These are phyloP conservation scores for Carex myosuroides DNA, from an alignment of 176 grass and related monocot genomes.

Conservation along the genomic window DNA sequence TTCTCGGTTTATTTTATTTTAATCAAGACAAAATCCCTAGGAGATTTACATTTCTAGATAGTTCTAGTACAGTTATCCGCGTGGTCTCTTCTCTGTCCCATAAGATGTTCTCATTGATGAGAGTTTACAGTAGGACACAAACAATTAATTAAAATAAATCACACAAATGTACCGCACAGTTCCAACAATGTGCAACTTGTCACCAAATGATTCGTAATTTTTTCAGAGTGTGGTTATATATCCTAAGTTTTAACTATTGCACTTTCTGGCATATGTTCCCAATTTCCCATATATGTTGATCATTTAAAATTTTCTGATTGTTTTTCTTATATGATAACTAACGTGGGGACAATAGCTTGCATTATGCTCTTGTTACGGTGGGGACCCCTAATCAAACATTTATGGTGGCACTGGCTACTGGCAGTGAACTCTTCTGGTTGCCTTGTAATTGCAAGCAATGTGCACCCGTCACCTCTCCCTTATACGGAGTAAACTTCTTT, in stretches of 20 bases:
- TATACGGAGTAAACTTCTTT: conserved; percentile 17
- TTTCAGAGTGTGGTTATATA: not conserved
- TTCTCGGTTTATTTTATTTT: not conserved
- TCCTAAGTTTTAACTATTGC: not conserved
- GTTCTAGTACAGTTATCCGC: not conserved
- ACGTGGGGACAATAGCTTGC: conserved; percentile 28
- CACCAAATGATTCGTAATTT: not conserved
- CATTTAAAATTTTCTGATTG: not conserved
- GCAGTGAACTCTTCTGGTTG: conserved; percentile 81
- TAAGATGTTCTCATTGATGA: not conserved
- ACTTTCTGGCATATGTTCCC: not conserved
- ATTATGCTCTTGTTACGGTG: conserved; percentile 60
- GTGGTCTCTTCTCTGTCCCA: not conserved
- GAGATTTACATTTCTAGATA: not conserved
- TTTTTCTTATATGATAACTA: not conserved
- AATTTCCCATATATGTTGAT: not conserved
- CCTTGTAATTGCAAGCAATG: conserved; percentile 88
- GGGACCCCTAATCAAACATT: conserved; percentile 78
- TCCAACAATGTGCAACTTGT: not conserved
- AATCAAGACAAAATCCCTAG: not conserved
- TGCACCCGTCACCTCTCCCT: conserved; percentile 12
- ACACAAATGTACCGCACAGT: not conserved
- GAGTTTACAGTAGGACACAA: not conserved
- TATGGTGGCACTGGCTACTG: conserved; percentile 69
- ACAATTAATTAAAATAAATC: not conserved